Evolutionary conservation across 2,329 filamentous ascomycete species (phyloP).

Genomic region (Sclerotinia minor): DNA sequence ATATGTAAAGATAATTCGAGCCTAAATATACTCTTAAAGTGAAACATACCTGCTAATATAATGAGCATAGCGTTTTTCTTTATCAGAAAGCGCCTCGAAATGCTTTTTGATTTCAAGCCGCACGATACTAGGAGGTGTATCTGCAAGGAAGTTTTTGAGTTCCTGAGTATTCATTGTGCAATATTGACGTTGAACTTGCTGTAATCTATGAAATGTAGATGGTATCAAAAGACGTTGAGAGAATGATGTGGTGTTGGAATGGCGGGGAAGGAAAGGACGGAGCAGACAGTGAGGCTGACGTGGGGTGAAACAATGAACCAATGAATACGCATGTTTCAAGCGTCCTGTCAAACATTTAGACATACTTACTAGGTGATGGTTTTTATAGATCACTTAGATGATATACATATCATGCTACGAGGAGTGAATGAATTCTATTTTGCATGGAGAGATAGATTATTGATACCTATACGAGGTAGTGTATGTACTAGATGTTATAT

Average conservation of each 20-base stretch:
- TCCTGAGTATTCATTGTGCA: constrained; percentile 57
- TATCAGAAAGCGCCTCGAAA: constrained; percentile 73
- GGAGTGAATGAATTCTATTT: not conserved
- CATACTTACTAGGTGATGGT: not conserved
- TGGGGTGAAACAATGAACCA: constrained; percentile 21
- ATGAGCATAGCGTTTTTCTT: constrained; percentile 89
- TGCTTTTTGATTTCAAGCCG: constrained; percentile 88
- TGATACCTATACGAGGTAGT: not conserved
- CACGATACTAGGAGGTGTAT: constrained; percentile 85
- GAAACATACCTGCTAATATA: constrained; percentile 71
- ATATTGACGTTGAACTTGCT: constrained; percentile 33
- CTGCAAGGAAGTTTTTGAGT: constrained; percentile 79
- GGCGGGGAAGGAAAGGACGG: constrained; percentile 13
- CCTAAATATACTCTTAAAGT: not conserved
- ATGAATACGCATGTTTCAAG: constrained; percentile 18
- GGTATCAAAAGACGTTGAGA: constrained; percentile 23
- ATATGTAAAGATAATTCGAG: not conserved
- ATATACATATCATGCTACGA: not conserved
- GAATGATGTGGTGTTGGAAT: constrained; percentile 4
- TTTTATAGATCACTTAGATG: not conserved
- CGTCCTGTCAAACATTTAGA: constrained; percentile 13
- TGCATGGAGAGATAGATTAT: not conserved
- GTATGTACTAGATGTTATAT: not conserved
- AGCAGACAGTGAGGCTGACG: constrained; percentile 18
- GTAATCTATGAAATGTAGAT: constrained; percentile 32